Evolutionary conservation across 2,329 filamentous ascomycete genomes (phyloP).

Genomic region (Penicillium digitatum): DNA sequence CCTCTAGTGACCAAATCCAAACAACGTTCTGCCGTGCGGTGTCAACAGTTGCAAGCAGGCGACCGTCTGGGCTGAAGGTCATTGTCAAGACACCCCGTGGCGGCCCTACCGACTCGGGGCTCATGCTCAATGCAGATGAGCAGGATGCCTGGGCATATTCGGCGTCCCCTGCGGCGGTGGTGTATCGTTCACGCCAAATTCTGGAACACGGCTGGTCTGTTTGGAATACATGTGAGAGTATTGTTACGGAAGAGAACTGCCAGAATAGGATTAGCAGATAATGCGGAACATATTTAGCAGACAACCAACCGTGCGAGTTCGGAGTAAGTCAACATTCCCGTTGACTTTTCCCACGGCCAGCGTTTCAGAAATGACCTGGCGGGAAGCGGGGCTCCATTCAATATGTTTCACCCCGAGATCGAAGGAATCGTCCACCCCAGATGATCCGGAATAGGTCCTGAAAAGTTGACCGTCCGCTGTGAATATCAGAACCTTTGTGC

Average conservation of each 20-base stretch:
- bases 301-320: conserved; percentile 40
- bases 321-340: conserved; percentile 48
- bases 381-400: conserved; percentile 49
- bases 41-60: conserved; percentile 38
- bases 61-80: conserved; percentile 39
- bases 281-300: neutral
- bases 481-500: conserved; percentile 52
- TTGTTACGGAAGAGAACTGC: conserved; percentile 34
- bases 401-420: conserved; percentile 51
- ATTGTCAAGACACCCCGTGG: conserved; percentile 39
- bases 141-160: conserved; percentile 40
- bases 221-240: conserved; percentile 35
- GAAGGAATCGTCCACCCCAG: conserved; percentile 35
- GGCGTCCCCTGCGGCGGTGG: conserved; percentile 27
- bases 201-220: conserved; percentile 29
- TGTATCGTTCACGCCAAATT: conserved; percentile 36
- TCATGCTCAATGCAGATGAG: conserved; percentile 35
- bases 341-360: conserved; percentile 52
- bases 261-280: conserved; percentile 1
- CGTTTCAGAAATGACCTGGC: conserved; percentile 31
- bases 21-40: conserved; percentile 42
- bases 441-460: conserved; percentile 47
- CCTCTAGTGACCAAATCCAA: conserved; percentile 44
- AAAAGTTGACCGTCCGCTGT: conserved; percentile 59
- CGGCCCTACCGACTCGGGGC: conserved; percentile 27